Conservation (phyloP, 768 basidiomycete species). For the Boletus sp. region DNA sequence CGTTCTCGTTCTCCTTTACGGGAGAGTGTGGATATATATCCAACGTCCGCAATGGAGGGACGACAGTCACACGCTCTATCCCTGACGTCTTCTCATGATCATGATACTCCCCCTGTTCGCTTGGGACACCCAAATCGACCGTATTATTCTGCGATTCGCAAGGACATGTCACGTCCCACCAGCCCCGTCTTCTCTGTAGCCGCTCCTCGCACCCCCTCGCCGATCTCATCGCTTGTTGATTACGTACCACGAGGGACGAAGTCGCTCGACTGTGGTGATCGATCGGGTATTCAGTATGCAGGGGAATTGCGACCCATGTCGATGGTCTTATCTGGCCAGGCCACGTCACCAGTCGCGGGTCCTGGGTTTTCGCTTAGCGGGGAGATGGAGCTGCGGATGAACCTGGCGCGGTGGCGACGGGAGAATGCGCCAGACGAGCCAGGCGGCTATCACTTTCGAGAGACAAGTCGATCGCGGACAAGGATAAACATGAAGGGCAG, state of each 20-base stretch:
- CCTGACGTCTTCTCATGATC: slow-evolving; percentile 19
- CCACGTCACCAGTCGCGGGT: slow-evolving; percentile 13
- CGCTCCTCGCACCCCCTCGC: slow-evolving; percentile 26
- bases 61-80: slow-evolving; percentile 22
- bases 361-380: slow-evolving; percentile 57
- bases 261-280: slow-evolving; percentile 30
- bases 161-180: slow-evolving; percentile 41
- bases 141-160: slow-evolving; percentile 54
- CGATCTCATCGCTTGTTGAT: slow-evolving; percentile 22
- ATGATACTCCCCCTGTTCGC: slow-evolving; percentile 29
- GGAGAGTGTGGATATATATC: slow-evolving; percentile 16
- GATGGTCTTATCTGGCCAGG: slow-evolving; percentile 22
- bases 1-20: slow-evolving; percentile 23
- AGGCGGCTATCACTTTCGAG: slow-evolving; percentile 30
- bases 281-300: slow-evolving; percentile 15
- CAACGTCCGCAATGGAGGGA: slow-evolving; percentile 16
- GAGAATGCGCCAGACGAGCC: slow-evolving; percentile 31
- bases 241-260: slow-evolving; percentile 30
- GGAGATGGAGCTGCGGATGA: slow-evolving; percentile 57
- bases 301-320: slow-evolving; percentile 28
- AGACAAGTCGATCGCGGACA: slow-evolving; percentile 20
- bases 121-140: slow-evolving; percentile 53
- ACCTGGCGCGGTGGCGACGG: slow-evolving; percentile 39
- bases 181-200: slow-evolving; percentile 30
- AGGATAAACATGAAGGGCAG: slow-evolving; percentile 23